Evolutionary conservation across 202 grass and related monocot species (phyloP), one percentile per base, ranked within the genome.

Genomic region (Zoysia matrella): DNA sequence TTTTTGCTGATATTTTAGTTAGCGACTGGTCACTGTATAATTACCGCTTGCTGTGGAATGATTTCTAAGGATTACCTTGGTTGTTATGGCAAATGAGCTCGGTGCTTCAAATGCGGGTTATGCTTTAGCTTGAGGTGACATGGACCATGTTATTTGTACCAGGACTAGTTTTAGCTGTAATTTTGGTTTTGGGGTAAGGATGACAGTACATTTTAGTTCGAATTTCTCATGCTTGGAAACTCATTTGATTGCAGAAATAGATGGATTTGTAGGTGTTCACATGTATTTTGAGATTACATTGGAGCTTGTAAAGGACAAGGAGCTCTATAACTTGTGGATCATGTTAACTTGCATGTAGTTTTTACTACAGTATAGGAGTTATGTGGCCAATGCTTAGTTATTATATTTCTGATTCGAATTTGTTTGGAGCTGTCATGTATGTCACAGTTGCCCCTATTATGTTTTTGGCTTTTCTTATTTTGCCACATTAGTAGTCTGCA

Each of bases 51-150:
- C 7, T 53, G 5, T 22, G 22, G 22, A 51, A 76, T 55, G 55
- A 11, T 71, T 13, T 40, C 15, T 72, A n/a, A 52, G 4, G 3
- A 45, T 4, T 47, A 53, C 18, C 41, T 67, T 7, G 60, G 67
- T 11, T 68, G 9, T 54, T 77, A 43, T 39, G 46, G 41, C 22
- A 22, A 22, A 22, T 22, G 77, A 2, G 54, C 12, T 53, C 4
- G 46, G 4, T 75, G 50, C 74, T 70, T 83, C 3, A 52, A 60
- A 4, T 47, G 4, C 64, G 42, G 48, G 39, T 14, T 73, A 55
- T 80, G n/a, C 46, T 83, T 65, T 46, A 69, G 40, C 47, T 69
- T 61, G 36, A 14, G 60, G 45, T 79, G 68, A 47, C 13, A 11
- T 74, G 45, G 46, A 44, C 71, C 8, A 48, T 30, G n/a, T 13